Base-by-base conservation (phyloP, 768 basidiomycete genomes). In the Hydnum rufescens region DNA sequence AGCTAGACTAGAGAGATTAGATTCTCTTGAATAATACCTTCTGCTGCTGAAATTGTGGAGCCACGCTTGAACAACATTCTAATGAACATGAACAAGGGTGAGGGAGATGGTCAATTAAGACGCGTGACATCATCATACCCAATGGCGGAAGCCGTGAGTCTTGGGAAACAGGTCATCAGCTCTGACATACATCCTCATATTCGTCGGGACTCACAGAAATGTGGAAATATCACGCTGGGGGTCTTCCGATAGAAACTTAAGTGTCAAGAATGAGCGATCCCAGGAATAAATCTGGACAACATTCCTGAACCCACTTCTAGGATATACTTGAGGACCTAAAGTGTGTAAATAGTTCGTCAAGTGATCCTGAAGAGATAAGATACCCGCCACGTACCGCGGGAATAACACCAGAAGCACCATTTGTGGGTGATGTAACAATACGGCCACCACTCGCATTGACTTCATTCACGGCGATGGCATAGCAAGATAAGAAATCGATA, bases 41-140 rank as follows among this genome's bases (percentile, higher is more conserved):
- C 93, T 0, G 93, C 90, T 13, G 92, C 92, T 46, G 83, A 86
- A 49, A 96, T 95, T 1, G 92, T 93, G 56, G 87, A 88, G n/a
- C 90, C 89, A 54, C 92, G 77, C 64, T 97, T 96, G 70, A 89
- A 93, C 30, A 95, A 68, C 90, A 95, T 95, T 16, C 92, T 66
- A 49, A n/a, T n/a, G 49, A 36, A 25, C 18, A 47, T 50, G 42
- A 57, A 54, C 48, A 48, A 34, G 30, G 32, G 4, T 29, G 5
- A 47, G 4, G n/a, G n/a, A n/a, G n/a, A n/a, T n/a, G n/a, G n/a
- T n/a, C n/a, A n/a, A n/a, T n/a, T n/a, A n/a, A n/a, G n/a, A n/a
- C n/a, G n/a, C n/a, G n/a, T 16, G 26, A 23, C 3, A 6, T 5
- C 8, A 2, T 25, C 50, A 30, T 36, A 49, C 47, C 46, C 47